Base-by-base conservation (phyloP, 768 basidiomycete species). In the Suillus bovinus region DNA sequence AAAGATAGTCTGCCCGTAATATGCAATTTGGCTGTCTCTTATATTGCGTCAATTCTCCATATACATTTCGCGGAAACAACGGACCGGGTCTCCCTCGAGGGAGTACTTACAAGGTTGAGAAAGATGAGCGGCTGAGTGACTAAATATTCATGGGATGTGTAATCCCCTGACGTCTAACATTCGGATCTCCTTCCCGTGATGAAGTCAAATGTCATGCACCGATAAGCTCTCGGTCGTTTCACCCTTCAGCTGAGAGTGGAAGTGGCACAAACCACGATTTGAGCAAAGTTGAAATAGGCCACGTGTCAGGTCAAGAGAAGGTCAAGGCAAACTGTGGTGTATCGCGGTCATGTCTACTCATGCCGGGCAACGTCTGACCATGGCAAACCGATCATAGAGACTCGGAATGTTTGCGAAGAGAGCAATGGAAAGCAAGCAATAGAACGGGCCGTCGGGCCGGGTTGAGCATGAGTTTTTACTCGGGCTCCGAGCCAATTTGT, bases 111-210 rank as follows among this genome's bases (percentile, higher is more conserved):
- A 27, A 49, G 47, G 10, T 27, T 38, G 24, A 36, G 22, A 54
- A 29, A 57, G 54, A 34, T 34, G 58, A 5, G 60, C 10, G 5
- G 38, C 54, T 61, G 14, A 61, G 8, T 33, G n/a, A n/a, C n/a
- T n/a, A n/a, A n/a, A n/a, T n/a, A n/a, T n/a, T 60, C 52, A 60
- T 60, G 57, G 59, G 17, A 20, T 31, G 11, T 13, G 17, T 20
- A 22, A 29, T 50, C 49, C 49, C 29, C 49, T 50, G 49, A 50
- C 49, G 27, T 50, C 17, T 17, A 20, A n/a, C n/a, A n/a, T n/a
- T 52, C 31, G 20, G 50, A 1, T 31, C 11, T 31, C 1, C 27
- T 20, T n/a, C 50, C 29, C 50, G 20, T 33, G 50, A 33, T n/a
- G 1, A 31, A n/a, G 20, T 20, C 29, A 2, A 20, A 50, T 50